phyloP scores from a whole-genome alignment of 2,329 filamentous ascomycete species.

The Canariomyces notabilis region DNA sequence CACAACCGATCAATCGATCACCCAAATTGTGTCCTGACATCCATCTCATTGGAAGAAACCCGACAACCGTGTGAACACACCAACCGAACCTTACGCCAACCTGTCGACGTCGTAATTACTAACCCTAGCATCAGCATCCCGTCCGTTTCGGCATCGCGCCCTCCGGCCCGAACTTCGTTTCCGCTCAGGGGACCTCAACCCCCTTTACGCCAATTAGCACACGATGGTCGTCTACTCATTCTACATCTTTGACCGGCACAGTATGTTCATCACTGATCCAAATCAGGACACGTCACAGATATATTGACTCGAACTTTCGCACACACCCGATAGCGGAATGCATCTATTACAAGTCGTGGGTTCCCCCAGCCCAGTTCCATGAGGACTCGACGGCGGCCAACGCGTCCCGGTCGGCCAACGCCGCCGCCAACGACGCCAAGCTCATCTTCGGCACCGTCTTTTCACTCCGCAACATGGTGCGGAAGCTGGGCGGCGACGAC shows the following conservation, averaged over 20 bases:
- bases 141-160: not conserved
- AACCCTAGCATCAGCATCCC: not conserved
- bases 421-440: constrained; percentile 91
- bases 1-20: constrained; percentile 13
- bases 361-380: constrained; percentile 38
- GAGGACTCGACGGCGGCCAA: constrained; percentile 15
- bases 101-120: not conserved
- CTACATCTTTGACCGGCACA: constrained; percentile 98
- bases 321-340: constrained; percentile 68
- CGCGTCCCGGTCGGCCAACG: constrained; percentile 10
- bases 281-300: not conserved
- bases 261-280: constrained; percentile 48
- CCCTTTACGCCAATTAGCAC: not conserved
- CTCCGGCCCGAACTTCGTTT: constrained; percentile 12
- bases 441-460: constrained; percentile 96
- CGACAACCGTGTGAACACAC: constrained; percentile 1
- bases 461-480: constrained; percentile 92
- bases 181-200: constrained; percentile 9
- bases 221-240: constrained; percentile 93
- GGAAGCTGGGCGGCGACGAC: constrained; percentile 88
- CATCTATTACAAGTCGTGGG: constrained; percentile 90
- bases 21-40: not conserved
- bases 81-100: not conserved
- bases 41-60: constrained; percentile 13
- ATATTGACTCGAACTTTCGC: not conserved